Percentiles rank a stretch among this genome's conserved stretches.
phyloP scores from a whole-genome alignment of 129 eudicot species.

The Logfia minima region DNA sequence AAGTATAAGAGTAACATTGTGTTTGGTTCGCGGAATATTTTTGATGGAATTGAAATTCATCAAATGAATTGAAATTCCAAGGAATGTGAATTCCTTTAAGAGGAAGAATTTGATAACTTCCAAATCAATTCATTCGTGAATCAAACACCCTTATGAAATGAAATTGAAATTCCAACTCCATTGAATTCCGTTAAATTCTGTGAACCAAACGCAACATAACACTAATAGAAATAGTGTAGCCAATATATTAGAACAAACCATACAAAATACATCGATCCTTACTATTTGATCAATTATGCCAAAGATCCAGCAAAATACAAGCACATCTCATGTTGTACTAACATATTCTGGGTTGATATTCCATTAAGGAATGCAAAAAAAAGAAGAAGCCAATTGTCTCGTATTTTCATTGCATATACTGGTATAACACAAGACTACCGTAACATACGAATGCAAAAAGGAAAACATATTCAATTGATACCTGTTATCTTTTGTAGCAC shows the following conservation, averaged over 20 bases:
- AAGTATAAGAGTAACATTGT: background rate
- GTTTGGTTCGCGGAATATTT: no score
- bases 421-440: background rate
- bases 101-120: no score
- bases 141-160: no score
- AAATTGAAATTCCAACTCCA: no score
- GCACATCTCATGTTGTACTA: background rate
- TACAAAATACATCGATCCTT: background rate
- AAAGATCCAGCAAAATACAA: background rate
- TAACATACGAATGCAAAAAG: background rate
- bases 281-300: background rate
- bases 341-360: no score
- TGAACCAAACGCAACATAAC: no score
- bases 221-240: background rate
- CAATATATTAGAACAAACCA: background rate
- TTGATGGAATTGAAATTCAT: no score
- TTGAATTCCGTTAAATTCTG: no score
- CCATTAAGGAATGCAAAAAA: no score
- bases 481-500: background rate
- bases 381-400: background rate
- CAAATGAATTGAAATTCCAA: no score
- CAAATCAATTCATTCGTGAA: no score
- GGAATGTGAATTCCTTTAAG: no score
- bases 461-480: background rate
- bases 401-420: background rate